Percentiles rank a stretch among this genome's conserved stretches.
Evolutionary conservation across 306 rosid genomes (phyloP).

Genomic region (Ormosia semicastrata): DNA sequence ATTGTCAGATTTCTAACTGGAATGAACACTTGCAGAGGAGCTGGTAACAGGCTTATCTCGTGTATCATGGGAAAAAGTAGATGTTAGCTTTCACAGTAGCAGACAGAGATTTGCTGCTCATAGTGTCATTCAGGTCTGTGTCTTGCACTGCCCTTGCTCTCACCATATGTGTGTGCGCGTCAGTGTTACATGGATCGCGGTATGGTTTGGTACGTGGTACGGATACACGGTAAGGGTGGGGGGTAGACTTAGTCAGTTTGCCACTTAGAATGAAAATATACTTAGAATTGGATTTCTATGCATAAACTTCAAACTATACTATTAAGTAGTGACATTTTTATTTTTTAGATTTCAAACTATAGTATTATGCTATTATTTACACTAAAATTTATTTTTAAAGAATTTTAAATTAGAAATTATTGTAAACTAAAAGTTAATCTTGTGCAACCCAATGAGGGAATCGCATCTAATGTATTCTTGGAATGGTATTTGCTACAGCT

Average conservation of each 20-base stretch:
- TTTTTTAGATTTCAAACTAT: background rate
- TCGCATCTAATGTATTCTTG: background rate
- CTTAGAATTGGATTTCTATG: background rate
- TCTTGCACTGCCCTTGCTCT: background rate
- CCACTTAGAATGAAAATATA: background rate
- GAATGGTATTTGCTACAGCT: background rate
- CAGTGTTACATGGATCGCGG: background rate
- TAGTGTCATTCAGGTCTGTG: conserved; percentile 88
- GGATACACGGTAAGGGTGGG: background rate
- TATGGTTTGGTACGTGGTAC: background rate
- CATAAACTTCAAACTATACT: background rate
- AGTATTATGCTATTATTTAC: too few relatives aligned
- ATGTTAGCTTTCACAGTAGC: conserved; percentile 87
- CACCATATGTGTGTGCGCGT: background rate
- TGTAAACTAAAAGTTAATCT: background rate
- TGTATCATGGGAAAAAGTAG: conserved; percentile 92
- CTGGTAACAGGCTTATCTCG: conserved; percentile 81
- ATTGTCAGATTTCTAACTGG: conserved; percentile 21
- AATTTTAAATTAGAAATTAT: too few relatives aligned
- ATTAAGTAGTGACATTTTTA: background rate
- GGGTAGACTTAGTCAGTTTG: background rate
- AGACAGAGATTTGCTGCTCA: conserved; percentile 88
- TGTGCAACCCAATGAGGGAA: background rate
- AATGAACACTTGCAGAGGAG: conserved; percentile 63
- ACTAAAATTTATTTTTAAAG: background rate